A percentile compares a stretch with the other conserved stretches of the same genome.
Evolutionary conservation across 805 yeast genomes (phyloP).

Genomic region (Saturnispora galanensis): DNA sequence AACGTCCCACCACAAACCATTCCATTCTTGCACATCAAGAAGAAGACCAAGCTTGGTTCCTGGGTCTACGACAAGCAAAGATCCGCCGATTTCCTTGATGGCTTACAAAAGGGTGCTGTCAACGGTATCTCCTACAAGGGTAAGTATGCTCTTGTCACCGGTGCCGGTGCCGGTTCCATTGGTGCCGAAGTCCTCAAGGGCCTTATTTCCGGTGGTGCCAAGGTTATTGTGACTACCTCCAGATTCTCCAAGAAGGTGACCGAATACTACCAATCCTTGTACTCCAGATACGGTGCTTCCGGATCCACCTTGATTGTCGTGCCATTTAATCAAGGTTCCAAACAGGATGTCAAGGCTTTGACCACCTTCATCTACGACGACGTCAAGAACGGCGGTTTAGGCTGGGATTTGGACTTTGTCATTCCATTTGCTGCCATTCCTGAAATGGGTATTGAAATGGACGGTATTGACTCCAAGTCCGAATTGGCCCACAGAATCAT

Average conservation of each 20-base stretch:
- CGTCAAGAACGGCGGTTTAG: slow-evolving; percentile 79
- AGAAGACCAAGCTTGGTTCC: slow-evolving; percentile 55
- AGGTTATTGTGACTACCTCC: slow-evolving; percentile 92
- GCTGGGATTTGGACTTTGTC: slow-evolving; percentile 95
- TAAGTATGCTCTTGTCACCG: slow-evolving; percentile 86
- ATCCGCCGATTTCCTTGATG: slow-evolving; percentile 74
- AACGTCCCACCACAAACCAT: slow-evolving; percentile 72
- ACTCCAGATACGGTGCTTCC: slow-evolving; percentile 84
- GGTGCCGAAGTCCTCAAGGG: slow-evolving; percentile 97
- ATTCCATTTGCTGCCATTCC: slow-evolving; percentile 99
- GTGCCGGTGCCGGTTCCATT: slow-evolving; percentile 98
- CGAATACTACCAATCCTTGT: slow-evolving; percentile 89
- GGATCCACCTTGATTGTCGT: slow-evolving; percentile 92
- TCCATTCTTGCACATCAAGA: slow-evolving; percentile 90
- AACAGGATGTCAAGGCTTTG: slow-evolving; percentile 82
- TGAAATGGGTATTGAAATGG: slow-evolving; percentile 94
- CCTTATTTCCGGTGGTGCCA: slow-evolving; percentile 94
- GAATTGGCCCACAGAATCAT: slow-evolving; percentile 98
- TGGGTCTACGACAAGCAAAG: slow-evolving; percentile 81
- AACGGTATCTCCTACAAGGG: slow-evolving; percentile 87
- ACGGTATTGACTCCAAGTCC: slow-evolving; percentile 84
- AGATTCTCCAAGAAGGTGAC: slow-evolving; percentile 90
- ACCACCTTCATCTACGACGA: slow-evolving; percentile 78
- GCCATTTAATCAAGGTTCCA: slow-evolving; percentile 98
- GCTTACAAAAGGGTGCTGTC: slow-evolving; percentile 86